Base-by-base conservation (phyloP, 2,329 filamentous ascomycete genomes). In the Gaeumannomyces sp. region DNA sequence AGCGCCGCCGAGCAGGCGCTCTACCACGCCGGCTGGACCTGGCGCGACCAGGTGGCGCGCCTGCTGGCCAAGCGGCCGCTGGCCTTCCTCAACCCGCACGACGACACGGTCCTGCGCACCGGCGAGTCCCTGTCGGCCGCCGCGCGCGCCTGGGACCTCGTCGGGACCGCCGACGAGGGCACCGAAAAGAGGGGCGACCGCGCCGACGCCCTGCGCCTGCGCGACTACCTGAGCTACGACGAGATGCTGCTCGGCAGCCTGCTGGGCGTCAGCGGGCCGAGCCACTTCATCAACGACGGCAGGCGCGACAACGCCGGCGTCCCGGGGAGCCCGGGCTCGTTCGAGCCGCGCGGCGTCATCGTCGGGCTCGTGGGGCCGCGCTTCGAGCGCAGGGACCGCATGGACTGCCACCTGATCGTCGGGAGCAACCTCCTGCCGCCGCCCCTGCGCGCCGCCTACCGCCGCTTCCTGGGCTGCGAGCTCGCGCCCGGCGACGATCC, bases 211-310 rank as follows among this genome's bases (percentile, higher is more conserved):
- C 22, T 53, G 45, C 45, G 22, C 19, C 45, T 53, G 45, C 45
- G 45, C 45, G 45, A 53, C 45, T 53, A 53, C 45, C 45, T 53
- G 45, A 53, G 45, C 45, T 53, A 53, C 45, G 45, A 53, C 45
- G 45, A 53, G 45, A n/a, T n/a, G 45, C 45, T 53, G 45, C 45
- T 53, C 45, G 45, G 45, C 45, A n/a, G 45, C 45, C 45, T 53
- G 45, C 45, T 53, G 45, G 45, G 45, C 19, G 45, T 53, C 45
- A 53, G 45, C 45, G 45, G 45, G 45, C 45, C 45, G 45, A 53
- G 45, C 45, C 45, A 53, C 45, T 53, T 53, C 45, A 53, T n/a
- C 45, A 53, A 53, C 45, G 45, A 53, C 45, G 45, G 45, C 22
- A 22, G 19, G 19, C 45, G 45, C 45, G 6, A n/a, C 45, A 53